phyloP scores from a whole-genome alignment of 148 eudicot species.

The Camellia sinensis region DNA sequence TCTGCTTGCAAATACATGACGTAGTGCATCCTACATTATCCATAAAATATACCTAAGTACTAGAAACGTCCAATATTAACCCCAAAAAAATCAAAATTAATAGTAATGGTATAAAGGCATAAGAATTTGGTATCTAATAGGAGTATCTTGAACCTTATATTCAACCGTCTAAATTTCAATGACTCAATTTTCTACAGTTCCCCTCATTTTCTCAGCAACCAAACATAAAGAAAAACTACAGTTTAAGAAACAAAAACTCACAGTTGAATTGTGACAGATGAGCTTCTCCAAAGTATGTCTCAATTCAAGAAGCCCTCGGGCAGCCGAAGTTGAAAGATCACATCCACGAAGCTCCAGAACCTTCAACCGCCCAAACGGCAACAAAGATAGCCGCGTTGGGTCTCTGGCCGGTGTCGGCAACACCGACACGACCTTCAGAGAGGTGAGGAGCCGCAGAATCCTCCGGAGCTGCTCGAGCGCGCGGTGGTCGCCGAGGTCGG shows the following conservation, averaged over 20 bases:
- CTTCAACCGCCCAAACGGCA: conserved; percentile 70
- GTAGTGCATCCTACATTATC: conserved; percentile 72
- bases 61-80: neutral
- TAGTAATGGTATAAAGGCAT: too few species aligned
- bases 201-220: neutral
- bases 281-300: conserved; percentile 86
- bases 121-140: too few species aligned
- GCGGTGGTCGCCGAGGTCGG: conserved; percentile 88
- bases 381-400: conserved; percentile 65
- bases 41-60: conserved; percentile 3
- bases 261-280: conserved; percentile 92
- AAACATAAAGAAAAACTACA: neutral
- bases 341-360: conserved; percentile 93
- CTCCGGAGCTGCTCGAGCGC: conserved; percentile 83
- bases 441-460: conserved; percentile 67
- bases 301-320: conserved; percentile 73
- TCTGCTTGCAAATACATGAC: conserved; percentile 93
- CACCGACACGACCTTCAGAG: conserved; percentile 67
- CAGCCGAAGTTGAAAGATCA: conserved; percentile 76
- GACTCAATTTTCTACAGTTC: neutral
- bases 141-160: too few species aligned
- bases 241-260: conserved; percentile 28
- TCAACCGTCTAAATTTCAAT: neutral
- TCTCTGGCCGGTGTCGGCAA: conserved; percentile 57
- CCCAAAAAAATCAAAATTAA: neutral